Percentiles rank a stretch among this genome's conserved stretches.
These are phyloP conservation scores for Penicillium polonicum DNA, from an alignment of 2,329 filamentous ascomycete genomes.

Conservation along the genomic window DNA sequence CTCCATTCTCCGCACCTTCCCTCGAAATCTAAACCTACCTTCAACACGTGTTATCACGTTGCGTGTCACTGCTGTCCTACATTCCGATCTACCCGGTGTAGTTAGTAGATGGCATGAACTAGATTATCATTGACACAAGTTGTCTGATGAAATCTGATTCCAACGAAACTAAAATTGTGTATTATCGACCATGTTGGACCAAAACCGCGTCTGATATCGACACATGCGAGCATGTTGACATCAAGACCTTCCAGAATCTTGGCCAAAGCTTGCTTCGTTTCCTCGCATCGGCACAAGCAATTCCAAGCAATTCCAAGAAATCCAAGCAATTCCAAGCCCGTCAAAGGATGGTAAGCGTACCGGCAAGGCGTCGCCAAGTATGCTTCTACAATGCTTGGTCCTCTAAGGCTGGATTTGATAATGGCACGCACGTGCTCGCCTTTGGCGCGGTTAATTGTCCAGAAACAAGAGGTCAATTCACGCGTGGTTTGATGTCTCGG, in stretches of 20 bases:
- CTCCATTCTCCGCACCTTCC: constrained; percentile 7
- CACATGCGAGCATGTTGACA: background rate
- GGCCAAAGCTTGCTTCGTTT: constrained; percentile 9
- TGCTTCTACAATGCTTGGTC: constrained; percentile 10
- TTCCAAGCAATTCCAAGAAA: background rate
- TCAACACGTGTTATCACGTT: constrained; percentile 5
- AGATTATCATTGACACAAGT: background rate
- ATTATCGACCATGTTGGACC: background rate
- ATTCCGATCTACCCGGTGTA: background rate
- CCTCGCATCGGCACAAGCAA: background rate
- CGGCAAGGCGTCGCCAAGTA: constrained; percentile 10
- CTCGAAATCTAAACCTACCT: background rate
- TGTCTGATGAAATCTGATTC: background rate
- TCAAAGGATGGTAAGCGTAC: background rate
- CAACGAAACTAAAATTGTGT: background rate
- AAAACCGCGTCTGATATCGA: background rate
- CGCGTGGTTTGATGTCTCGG: background rate
- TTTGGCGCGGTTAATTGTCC: background rate
- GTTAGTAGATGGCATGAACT: background rate
- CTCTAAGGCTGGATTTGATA: background rate
- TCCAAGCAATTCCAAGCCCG: background rate
- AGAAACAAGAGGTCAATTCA: background rate
- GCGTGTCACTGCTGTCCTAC: background rate
- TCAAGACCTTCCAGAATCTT: background rate
- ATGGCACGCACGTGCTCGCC: constrained; percentile 6